phyloP scores from a whole-genome alignment of 345 rosid species.

The Garcia nutans region DNA sequence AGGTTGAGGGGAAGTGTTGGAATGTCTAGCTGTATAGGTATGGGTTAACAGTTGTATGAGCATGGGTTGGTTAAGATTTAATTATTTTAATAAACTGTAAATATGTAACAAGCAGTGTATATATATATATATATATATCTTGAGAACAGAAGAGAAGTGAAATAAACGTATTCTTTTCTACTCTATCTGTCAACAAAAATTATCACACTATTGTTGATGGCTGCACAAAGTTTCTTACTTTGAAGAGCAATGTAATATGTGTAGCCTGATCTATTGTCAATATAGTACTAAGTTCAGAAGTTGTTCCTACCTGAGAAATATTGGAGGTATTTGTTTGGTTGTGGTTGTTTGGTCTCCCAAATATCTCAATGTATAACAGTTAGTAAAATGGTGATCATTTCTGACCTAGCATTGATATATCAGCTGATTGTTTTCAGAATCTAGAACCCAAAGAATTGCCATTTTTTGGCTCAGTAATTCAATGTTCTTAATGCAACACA shows the following conservation, averaged over 20 bases:
- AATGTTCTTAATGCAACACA: neutral
- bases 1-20: no score
- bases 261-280: no score
- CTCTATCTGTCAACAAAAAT: no score
- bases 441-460: neutral
- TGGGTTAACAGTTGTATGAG: no score
- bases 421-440: neutral
- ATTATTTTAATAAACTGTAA: no score
- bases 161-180: no score
- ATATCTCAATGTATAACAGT: neutral
- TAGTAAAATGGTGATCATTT: neutral
- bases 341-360: neutral
- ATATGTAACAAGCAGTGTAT: no score
- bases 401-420: neutral
- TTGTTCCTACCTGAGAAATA: neutral
- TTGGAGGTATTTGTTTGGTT: neutral
- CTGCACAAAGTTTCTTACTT: neutral
- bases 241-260: neutral
- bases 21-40: no score
- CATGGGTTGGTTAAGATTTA: no score
- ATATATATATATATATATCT: no score
- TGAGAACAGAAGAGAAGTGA: no score
- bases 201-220: neutral
- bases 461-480: neutral
- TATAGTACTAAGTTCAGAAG: neutral